Base-by-base conservation (phyloP, 345 rosid species). In the Abelmoschus esculentus region DNA sequence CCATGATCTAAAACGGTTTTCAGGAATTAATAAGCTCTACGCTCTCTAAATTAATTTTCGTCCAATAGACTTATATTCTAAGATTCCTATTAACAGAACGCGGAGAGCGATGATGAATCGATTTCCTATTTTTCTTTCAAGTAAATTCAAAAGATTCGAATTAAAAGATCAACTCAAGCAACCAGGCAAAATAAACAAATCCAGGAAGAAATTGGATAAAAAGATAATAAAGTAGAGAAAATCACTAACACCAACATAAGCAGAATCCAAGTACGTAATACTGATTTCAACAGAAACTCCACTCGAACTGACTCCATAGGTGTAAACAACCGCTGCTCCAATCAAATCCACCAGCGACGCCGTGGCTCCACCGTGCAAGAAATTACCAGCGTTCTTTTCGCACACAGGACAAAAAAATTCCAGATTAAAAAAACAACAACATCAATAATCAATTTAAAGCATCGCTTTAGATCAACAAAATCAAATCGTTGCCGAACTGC, bases 351-450 rank as follows among this genome's bases (percentile, higher is more conserved):
- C 98, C 19, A 93, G 80, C 1, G 91, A 83, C 1, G 92, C 97
- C 2, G 95, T 93, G 22, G 96, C 98, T 71, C 98, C 98, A 38
- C 98, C 98, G 61, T 93, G 98, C 87, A 93, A 81, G 89, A 83
- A 89, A 70, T 85, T 91, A 8, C 92, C 96, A 44, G 85, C 83
- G 72, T 93, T 93, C 97, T 93, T 76, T 46, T 72, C 28, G 9
- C 13, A 19, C 15, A 22, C 26, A 5, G 62, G 54, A 56, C 42
- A 40, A n/a, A 2, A 18, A 54, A 54, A 49, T 3, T 3, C 14
- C n/a, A 47, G 52, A 47, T 47, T 14, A 47, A 8, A 18, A 17
- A 53, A 53, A 53, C 0, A 53, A 53, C 0, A 9, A 12, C 58
- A 54, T 19, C 28, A 19, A 54, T 54, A 72, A 63, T 22, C 78